Percentiles rank a stretch among this genome's conserved stretches.
Conservation (phyloP, 345 rosid species). For the Carallia pectinifolia region DNA sequence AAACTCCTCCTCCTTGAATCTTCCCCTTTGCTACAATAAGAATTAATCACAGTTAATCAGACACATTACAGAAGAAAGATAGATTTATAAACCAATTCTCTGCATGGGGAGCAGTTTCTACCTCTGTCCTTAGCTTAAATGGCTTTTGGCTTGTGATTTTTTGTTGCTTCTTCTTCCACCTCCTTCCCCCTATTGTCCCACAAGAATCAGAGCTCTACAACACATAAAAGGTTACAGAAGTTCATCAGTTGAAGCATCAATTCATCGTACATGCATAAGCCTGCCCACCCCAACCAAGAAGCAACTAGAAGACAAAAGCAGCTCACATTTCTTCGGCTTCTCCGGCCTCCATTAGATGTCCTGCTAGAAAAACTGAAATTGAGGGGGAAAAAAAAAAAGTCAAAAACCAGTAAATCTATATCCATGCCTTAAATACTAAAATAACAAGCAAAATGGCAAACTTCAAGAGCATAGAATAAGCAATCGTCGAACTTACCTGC, state of each 20-base stretch:
- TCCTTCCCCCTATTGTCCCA: slow-evolving; percentile 54
- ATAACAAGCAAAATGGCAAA: not conserved
- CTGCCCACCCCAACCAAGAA: not conserved
- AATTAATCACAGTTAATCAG: slow-evolving; percentile 5
- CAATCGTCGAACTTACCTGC: slow-evolving; percentile 42
- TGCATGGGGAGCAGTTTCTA: slow-evolving; percentile 13
- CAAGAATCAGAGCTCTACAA: slow-evolving; percentile 71
- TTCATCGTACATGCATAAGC: too few species aligned
- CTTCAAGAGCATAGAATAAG: not conserved
- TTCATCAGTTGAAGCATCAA: not conserved
- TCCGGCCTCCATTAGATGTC: slow-evolving; percentile 58
- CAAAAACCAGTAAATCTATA: not conserved
- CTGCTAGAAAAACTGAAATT: slow-evolving; percentile 49
- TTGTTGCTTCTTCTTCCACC: slow-evolving; percentile 61
- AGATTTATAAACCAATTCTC: not conserved
- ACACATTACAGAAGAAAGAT: not conserved
- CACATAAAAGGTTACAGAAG: slow-evolving; percentile 13
- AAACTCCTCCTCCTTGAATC: slow-evolving; percentile 78
- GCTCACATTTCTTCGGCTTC: slow-evolving; percentile 77
- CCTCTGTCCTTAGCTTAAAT: slow-evolving; percentile 90
- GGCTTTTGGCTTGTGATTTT: slow-evolving; percentile 65
- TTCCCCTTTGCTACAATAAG: slow-evolving; percentile 74
- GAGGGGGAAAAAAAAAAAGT: not conserved
- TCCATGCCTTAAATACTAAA: slow-evolving; percentile 7
- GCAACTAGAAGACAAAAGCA: not conserved